These are phyloP conservation scores for Hypoxylon sp. DNA, from an alignment of 2,329 filamentous ascomycete genomes.

Conservation along the genomic window DNA sequence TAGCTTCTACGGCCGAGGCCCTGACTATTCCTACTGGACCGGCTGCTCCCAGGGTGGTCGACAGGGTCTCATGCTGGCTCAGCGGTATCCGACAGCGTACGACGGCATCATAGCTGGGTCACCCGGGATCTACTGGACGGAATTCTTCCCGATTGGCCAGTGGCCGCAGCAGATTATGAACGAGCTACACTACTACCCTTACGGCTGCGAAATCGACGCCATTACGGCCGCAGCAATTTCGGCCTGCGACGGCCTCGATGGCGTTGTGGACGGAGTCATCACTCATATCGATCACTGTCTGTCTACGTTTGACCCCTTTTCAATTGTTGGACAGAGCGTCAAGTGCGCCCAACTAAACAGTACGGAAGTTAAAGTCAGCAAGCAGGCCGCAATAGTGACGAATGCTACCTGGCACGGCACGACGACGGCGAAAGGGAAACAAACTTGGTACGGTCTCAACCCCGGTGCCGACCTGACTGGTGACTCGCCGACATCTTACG, in stretches of 20 bases:
- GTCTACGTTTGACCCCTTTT: conserved; percentile 35
- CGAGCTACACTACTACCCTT: conserved; percentile 47
- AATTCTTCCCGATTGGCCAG: conserved; percentile 38
- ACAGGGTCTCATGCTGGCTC: conserved; percentile 61
- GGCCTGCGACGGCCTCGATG: conserved; percentile 55
- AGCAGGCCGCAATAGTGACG: conserved; percentile 17
- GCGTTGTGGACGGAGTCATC: conserved; percentile 55
- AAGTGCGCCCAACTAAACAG: conserved; percentile 7
- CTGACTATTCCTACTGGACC: conserved; percentile 59
- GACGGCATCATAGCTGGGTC: conserved; percentile 60
- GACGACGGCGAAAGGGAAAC: conserved; percentile 1
- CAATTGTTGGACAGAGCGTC: conserved; percentile 14
- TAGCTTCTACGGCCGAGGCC: conserved; percentile 55
- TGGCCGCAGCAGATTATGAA: conserved; percentile 47
- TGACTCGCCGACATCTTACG: background rate
- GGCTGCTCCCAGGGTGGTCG: conserved; percentile 66
- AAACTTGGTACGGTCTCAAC: conserved; percentile 15
- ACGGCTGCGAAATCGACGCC: conserved; percentile 49
- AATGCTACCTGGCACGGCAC: conserved; percentile 29
- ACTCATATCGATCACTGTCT: conserved; percentile 52
- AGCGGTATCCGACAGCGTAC: conserved; percentile 62
- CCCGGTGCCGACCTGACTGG: conserved; percentile 25
- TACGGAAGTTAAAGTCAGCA: conserved; percentile 11
- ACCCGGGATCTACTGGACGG: conserved; percentile 41
- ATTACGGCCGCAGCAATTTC: conserved; percentile 42